Percentiles rank a stretch among this genome's conserved stretches.
Evolutionary conservation across 2,329 filamentous ascomycete species (phyloP).

Genomic region (Ophiostoma tasmaniense): DNA sequence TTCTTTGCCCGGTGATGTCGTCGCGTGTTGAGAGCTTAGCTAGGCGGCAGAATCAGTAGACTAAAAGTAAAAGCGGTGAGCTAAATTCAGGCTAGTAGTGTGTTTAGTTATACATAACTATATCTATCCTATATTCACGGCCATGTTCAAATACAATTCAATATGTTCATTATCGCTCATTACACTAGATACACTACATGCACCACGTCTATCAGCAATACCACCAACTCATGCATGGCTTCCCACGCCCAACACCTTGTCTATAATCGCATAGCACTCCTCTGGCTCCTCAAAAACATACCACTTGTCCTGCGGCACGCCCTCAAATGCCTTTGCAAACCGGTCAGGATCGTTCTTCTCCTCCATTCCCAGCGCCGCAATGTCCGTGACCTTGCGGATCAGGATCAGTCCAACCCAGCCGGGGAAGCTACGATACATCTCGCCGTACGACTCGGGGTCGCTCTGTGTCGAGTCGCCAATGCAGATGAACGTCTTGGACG

Average conservation of each 20-base stretch:
- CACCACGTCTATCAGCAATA: not conserved
- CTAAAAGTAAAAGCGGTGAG: not conserved
- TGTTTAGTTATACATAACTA: not conserved
- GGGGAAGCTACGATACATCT: slow-evolving; percentile 53
- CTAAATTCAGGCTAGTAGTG: not conserved
- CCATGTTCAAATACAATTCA: not conserved
- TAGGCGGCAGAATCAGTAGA: not conserved
- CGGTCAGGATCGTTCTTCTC: slow-evolving; percentile 65
- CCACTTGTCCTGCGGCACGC: slow-evolving; percentile 63
- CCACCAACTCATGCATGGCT: not conserved
- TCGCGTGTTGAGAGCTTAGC: not conserved
- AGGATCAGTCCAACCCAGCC: slow-evolving; percentile 77
- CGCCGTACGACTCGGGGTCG: slow-evolving; percentile 59
- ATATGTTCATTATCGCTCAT: not conserved
- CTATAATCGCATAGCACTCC: slow-evolving; percentile 44
- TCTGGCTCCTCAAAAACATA: slow-evolving; percentile 70
- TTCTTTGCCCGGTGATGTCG: not conserved
- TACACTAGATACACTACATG: not conserved
- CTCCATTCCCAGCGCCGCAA: slow-evolving; percentile 59
- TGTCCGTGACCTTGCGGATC: slow-evolving; percentile 73
- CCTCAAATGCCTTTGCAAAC: slow-evolving; percentile 76
- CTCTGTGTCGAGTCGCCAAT: slow-evolving; percentile 88
- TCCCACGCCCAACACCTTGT: slow-evolving; percentile 3
- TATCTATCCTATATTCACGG: not conserved
- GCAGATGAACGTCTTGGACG: slow-evolving; percentile 67